A percentile compares a stretch with the other conserved stretches of the same genome.
phyloP scores from a whole-genome alignment of 1,284 basidiomycete species.

The Vanrija sp. region DNA sequence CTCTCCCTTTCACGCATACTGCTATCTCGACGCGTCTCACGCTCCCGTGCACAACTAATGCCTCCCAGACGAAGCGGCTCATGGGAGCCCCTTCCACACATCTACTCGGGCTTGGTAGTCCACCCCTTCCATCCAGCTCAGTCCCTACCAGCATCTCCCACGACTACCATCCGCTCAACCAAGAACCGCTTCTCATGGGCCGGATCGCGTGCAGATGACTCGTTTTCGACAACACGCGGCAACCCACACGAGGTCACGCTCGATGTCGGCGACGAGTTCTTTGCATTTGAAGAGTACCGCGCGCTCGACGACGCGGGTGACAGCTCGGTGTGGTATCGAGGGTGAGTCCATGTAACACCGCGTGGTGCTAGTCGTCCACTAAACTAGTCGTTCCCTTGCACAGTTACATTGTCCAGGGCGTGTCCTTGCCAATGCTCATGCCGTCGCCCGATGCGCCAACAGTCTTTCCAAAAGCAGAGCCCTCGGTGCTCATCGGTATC shows the following conservation, averaged over 20 bases:
- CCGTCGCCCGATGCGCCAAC: constrained; percentile 14
- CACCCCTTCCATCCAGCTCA: constrained; percentile 35
- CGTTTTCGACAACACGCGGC: constrained; percentile 14
- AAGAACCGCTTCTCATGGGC: constrained; percentile 32
- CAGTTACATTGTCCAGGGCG: constrained; percentile 82
- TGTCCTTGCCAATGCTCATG: constrained; percentile 61
- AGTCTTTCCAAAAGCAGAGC: constrained; percentile 47
- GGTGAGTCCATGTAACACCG: constrained; percentile 57
- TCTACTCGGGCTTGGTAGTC: constrained; percentile 42
- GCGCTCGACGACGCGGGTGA: constrained; percentile 40
- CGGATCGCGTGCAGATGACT: constrained; percentile 12
- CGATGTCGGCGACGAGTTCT: constrained; percentile 85
- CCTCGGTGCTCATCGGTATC: constrained; percentile 89
- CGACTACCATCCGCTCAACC: constrained; percentile 10
- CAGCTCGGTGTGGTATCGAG: constrained; percentile 80
- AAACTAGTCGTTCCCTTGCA: not conserved
- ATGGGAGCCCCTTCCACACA: constrained; percentile 45
- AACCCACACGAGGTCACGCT: constrained; percentile 47
- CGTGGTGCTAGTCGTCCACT: too few relatives aligned
- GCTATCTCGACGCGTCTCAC: not conserved
- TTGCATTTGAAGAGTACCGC: constrained; percentile 85
- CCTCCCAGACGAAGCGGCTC: constrained; percentile 7
- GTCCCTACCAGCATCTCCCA: constrained; percentile 20
- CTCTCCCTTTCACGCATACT: not conserved
- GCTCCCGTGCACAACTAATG: constrained; percentile 1